Percentiles rank a stretch among this genome's conserved stretches.
Evolutionary conservation across 768 basidiomycete genomes (phyloP).

Genomic region (Suillus placidus): DNA sequence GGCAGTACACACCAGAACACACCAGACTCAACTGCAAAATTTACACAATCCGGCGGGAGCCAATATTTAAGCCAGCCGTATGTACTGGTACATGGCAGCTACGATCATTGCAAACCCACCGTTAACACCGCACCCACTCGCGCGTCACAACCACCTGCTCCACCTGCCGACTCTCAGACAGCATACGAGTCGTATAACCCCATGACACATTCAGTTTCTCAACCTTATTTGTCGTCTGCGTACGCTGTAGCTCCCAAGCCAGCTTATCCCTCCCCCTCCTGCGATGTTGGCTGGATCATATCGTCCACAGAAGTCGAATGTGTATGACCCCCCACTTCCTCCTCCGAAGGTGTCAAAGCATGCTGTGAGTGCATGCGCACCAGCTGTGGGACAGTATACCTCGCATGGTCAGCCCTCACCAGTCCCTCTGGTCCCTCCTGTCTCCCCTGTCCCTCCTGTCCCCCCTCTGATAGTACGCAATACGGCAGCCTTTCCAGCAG

Average conservation of each 20-base stretch:
- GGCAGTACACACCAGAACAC: no score
- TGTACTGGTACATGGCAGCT: no score
- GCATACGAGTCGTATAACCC: slow-evolving; percentile 34
- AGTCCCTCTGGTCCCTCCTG: slow-evolving; percentile 24
- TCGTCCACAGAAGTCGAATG: slow-evolving; percentile 67
- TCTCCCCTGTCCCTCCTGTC: slow-evolving; percentile 16
- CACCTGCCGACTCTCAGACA: slow-evolving; percentile 25
- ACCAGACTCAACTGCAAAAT: no score
- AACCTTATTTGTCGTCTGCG: slow-evolving; percentile 25
- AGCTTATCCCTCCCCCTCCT: slow-evolving; percentile 30
- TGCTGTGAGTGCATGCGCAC: slow-evolving; percentile 26
- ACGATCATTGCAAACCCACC: no score
- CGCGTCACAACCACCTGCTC: slow-evolving; percentile 20
- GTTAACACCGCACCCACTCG: slow-evolving; percentile 27
- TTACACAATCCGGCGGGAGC: no score
- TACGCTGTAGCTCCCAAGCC: slow-evolving; percentile 18
- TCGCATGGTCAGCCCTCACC: slow-evolving; percentile 15
- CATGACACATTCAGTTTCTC: slow-evolving; percentile 27
- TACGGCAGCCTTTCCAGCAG: not conserved
- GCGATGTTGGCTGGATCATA: slow-evolving; percentile 47
- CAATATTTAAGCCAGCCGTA: no score
- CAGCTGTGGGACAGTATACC: slow-evolving; percentile 11
- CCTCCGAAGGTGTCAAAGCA: slow-evolving; percentile 45
- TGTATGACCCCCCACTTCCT: slow-evolving; percentile 78
- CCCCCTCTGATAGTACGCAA: not conserved